A percentile compares a stretch with the other conserved stretches of the same genome.
These are phyloP conservation scores for Oryza coarctata DNA, from an alignment of 176 grass and related monocot genomes.

Conservation along the genomic window DNA sequence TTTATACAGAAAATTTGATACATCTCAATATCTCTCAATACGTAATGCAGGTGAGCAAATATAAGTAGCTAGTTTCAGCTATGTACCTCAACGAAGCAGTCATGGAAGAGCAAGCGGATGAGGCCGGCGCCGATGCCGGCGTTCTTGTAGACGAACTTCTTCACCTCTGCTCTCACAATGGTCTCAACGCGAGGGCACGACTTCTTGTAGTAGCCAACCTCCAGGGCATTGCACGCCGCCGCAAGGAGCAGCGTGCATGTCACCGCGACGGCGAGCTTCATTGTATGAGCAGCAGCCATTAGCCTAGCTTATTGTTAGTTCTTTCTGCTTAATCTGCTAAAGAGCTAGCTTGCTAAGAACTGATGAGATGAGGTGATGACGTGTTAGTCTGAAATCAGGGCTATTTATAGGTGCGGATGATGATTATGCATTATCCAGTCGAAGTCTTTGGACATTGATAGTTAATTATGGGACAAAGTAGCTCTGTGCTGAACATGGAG, in stretches of 20 bases:
- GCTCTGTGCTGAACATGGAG: no score
- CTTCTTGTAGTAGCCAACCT: constrained; percentile 42
- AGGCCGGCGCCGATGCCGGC: constrained; percentile 41
- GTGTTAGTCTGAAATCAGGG: background rate
- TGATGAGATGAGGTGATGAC: background rate
- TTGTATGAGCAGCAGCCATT: background rate
- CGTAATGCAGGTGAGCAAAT: no score
- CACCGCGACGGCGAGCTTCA: constrained; percentile 2
- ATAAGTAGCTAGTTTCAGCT: no score
- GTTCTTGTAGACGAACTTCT: constrained; percentile 38
- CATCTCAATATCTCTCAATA: no score
- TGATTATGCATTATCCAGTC: no score
- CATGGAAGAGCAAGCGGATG: constrained; percentile 49
- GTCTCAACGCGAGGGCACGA: constrained; percentile 42
- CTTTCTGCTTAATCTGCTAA: no score
- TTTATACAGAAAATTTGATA: no score
- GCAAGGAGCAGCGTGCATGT: background rate
- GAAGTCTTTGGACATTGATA: background rate
- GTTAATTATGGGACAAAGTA: no score
- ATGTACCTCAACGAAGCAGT: constrained; percentile 39
- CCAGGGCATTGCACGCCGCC: constrained; percentile 16
- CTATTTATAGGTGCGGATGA: background rate
- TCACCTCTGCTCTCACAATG: constrained; percentile 45
- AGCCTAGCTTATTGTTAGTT: background rate
- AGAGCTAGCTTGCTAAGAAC: background rate